Base-by-base conservation (phyloP, 306 rosid genomes). In the Clitoria ternatea region DNA sequence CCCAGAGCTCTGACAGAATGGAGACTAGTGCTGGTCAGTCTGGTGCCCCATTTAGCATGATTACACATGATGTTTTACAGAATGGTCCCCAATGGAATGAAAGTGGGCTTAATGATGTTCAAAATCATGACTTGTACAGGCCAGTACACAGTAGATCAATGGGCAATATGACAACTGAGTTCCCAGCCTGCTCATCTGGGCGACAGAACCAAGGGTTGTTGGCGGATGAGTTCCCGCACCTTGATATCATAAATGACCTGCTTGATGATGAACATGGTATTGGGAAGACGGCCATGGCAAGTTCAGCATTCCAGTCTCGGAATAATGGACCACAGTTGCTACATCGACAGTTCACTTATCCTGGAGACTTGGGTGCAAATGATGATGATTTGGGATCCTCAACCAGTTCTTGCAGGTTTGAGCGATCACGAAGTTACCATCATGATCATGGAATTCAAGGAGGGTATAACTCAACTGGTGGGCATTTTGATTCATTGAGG, bases 191-290 rank as follows among this genome's bases (percentile, higher is more conserved):
- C 75, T 75, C 91, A 2, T 87, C 96, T 0, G 90, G 96, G 65
- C 96, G 84, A 26, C 91, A 83, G 65, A 69, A 65, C 70, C 97
- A 83, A 87, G 96, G 91, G 36, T 71, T 83, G 54, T 67, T 83
- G 57, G 86, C 80, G 3, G 97, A 95, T 64, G 99, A 94, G 53
- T 95, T 95, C 76, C 99, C 99, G 1, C 97, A 95, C 81, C 91
- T 95, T 23, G 99, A 95, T 77, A 91, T 95, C 60, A 95, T 95
- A 79, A 95, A 95, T 72, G 99, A 91, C 73, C 86, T 95, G 66
- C 97, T 95, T 17, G 96, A 95, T 35, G 99, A 95, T 65, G 99
- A 87, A 36, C 75, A 84, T 22, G 82, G 77, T 50, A 72, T 69
- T 37, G 91, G 89, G 48, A 79, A 22, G 65, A 71, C 82, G 0